Percentiles rank a stretch among this genome's conserved stretches.
phyloP scores from a whole-genome alignment of 164 flowering plant species.

The Magnolia kwangsiensis region DNA sequence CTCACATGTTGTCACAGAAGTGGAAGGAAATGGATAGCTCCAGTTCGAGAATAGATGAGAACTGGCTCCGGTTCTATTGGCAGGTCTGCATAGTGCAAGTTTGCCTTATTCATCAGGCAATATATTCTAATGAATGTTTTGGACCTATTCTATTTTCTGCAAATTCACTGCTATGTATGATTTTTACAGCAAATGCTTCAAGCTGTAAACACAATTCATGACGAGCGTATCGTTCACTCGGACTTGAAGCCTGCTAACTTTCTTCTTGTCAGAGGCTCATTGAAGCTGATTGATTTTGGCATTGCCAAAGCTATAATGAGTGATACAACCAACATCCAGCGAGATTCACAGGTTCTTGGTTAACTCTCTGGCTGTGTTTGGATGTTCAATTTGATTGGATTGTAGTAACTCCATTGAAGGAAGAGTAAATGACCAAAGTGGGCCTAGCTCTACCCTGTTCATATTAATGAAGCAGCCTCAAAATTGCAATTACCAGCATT shows the following conservation, averaged over 20 bases:
- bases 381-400: not conserved
- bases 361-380: not conserved
- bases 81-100: constrained; percentile 47
- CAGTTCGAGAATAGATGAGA: constrained; percentile 65
- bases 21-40: constrained; percentile 79
- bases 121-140: not conserved
- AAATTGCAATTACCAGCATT: not conserved
- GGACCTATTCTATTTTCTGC: not conserved
- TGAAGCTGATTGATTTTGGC: constrained; percentile 96
- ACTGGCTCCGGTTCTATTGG: constrained; percentile 98
- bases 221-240: constrained; percentile 96
- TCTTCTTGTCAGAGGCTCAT: constrained; percentile 89
- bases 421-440: not conserved
- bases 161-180: not conserved
- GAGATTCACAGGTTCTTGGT: constrained; percentile 83
- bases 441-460: not conserved
- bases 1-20: constrained; percentile 92
- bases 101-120: not conserved
- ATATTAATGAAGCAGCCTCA: too few species aligned
- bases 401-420: not conserved
- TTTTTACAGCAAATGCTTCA: constrained; percentile 83
- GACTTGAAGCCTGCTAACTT: constrained; percentile 98
- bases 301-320: constrained; percentile 95
- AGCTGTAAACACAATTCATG: constrained; percentile 96
- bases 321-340: constrained; percentile 97